Base-by-base conservation (phyloP, 176 grass and related monocot genomes). In the Themeda triandra region DNA sequence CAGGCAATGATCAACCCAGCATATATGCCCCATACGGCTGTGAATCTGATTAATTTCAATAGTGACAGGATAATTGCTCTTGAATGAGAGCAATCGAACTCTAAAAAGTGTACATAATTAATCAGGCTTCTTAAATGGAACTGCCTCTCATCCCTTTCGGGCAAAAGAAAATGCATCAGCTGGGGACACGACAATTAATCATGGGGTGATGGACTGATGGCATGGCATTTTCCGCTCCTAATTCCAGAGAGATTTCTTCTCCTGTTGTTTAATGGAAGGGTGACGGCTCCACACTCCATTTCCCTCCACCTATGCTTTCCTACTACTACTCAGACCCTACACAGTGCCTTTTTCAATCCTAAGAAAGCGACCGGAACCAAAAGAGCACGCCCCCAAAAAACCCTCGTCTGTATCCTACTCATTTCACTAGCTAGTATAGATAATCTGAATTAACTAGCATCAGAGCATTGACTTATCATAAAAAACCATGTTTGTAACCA, bases 221-320 rank as follows among this genome's bases (percentile, higher is more conserved):
- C 10, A 3, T 59, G 56, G 56, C 56, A 63, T 63, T 80, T 80
- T 40, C 39, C 29, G 18, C 36, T 81, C n/a, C 40, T 51, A 64
- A 32, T 85, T 71, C 32, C 48, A 69, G 35, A 45, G 32, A 79
- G 23, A 60, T 41, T 69, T 78, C 18, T 45, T 48, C 4, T 72
- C 8, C 46, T 31, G 71, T 80, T 86, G 63, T 76, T 84, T 87
- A 71, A 25, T 27, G 48, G 79, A 90, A 85, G 91, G 88, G 88
- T 93, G 91, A 87, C 76, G 82, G 82, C 88, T 93, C 80, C 58
- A 67, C 76, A 75, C 90, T 83, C 79, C 87, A 67, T 84, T 69
- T 76, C 48, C 48, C 53, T 86, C 81, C 73, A 76, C 60, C 87
- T 31, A 78, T 44, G n/a, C 2, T 0, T 28, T 80, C 63, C 54